Evolutionary conservation across 1,139 yeast species (phyloP).

Genomic region (Nakaseomyces bracarensis): DNA sequence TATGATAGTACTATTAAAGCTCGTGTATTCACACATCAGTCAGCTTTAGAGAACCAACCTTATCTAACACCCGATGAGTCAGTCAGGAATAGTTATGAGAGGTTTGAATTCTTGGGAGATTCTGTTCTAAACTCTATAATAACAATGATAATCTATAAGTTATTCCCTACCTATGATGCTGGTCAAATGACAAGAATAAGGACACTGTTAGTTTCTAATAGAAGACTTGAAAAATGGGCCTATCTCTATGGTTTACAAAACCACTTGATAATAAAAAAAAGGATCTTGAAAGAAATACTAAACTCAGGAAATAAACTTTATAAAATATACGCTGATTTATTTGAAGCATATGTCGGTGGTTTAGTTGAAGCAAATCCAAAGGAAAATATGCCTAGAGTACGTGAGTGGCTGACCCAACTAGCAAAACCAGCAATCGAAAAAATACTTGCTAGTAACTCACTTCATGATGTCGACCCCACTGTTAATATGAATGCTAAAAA

Average conservation of each 20-base stretch:
- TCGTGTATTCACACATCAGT: constrained; percentile 4
- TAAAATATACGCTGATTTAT: constrained; percentile 4
- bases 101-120: constrained; percentile 4
- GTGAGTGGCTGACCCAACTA: background rate
- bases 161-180: constrained; percentile 3
- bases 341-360: constrained; percentile 6
- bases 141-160: constrained; percentile 1
- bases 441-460: background rate
- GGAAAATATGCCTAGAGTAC: constrained; percentile 3
- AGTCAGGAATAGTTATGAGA: constrained; percentile 3
- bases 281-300: constrained; percentile 1
- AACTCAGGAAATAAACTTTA: constrained; percentile 3
- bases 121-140: constrained; percentile 3
- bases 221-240: constrained; percentile 5
- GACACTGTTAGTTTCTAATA: constrained; percentile 1
- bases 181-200: constrained; percentile 5
- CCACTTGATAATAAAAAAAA: background rate
- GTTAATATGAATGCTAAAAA: constrained; percentile 4
- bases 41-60: background rate
- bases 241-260: constrained; percentile 4
- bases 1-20: background rate
- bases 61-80: constrained; percentile 4
- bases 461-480: background rate
- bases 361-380: constrained; percentile 3
- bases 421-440: constrained; percentile 2